Evolutionary conservation across 495 filamentous ascomycete species (phyloP).

Genomic region (Opeltia flavorubescens): DNA sequence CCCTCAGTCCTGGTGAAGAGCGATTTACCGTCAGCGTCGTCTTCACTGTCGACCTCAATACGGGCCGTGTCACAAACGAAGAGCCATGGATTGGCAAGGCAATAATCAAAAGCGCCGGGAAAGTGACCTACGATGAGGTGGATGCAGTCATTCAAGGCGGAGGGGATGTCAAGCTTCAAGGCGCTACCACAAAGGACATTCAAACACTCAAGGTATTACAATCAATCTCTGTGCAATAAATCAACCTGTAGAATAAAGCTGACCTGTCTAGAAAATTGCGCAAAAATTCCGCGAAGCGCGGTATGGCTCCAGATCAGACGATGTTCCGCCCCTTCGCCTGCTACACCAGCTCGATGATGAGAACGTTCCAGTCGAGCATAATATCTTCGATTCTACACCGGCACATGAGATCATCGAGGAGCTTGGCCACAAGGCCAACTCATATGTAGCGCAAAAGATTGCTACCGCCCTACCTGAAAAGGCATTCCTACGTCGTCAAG

Average conservation of each 20-base stretch:
- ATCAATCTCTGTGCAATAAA: not conserved
- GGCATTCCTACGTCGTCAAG: constrained; percentile 79
- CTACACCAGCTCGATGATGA: constrained; percentile 95
- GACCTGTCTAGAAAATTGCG: constrained; percentile 38
- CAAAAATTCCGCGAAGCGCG: constrained; percentile 81
- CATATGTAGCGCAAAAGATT: constrained; percentile 76
- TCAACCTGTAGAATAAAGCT: constrained; percentile 12
- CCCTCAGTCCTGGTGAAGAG: constrained; percentile 71
- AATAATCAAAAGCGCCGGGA: constrained; percentile 80
- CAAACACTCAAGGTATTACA: constrained; percentile 54
- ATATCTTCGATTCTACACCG: constrained; percentile 82
- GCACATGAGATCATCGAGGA: constrained; percentile 93
- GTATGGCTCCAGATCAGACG: constrained; percentile 59
- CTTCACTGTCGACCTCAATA: constrained; percentile 69
- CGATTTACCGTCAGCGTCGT: constrained; percentile 85
- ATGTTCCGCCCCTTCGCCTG: constrained; percentile 73
- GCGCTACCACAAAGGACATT: constrained; percentile 54
- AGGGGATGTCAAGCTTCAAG: constrained; percentile 40
- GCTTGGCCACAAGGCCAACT: constrained; percentile 79
- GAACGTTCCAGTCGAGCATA: constrained; percentile 89
- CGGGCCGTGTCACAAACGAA: constrained; percentile 62
- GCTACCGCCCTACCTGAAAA: constrained; percentile 70
- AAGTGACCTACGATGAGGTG: constrained; percentile 69
- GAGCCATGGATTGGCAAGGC: constrained; percentile 89
- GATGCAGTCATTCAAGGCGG: constrained; percentile 59